Percentiles rank a stretch among this genome's conserved stretches.
Conservation (phyloP, 495 filamentous ascomycete species). For the Penicillium psychrofluorescens region DNA sequence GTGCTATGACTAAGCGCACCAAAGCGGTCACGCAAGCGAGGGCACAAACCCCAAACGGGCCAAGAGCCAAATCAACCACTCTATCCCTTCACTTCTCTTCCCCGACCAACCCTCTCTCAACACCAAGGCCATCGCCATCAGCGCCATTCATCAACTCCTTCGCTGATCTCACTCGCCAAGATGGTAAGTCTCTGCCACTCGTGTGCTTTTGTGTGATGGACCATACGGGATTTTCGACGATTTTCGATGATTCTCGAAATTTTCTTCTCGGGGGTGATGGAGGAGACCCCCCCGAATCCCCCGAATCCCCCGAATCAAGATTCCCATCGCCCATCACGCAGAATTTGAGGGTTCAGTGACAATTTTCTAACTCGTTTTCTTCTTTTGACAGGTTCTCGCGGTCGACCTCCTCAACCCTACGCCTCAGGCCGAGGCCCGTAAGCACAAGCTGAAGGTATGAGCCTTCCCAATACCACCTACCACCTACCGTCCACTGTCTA, state of each 20-base stretch:
- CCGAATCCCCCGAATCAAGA: too few relatives aligned
- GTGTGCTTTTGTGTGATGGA: background rate
- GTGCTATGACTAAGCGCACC: background rate
- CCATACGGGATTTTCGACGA: background rate
- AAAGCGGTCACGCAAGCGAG: slow-evolving; percentile 26
- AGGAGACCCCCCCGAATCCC: too few relatives aligned
- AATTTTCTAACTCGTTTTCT: background rate
- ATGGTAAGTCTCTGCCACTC: slow-evolving; percentile 30
- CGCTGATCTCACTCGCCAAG: slow-evolving; percentile 45
- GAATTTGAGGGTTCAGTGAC: too few relatives aligned
- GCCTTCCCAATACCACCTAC: background rate
- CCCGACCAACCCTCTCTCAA: slow-evolving; percentile 29
- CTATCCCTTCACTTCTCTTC: slow-evolving; percentile 32
- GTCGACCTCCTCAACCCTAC: slow-evolving; percentile 99
- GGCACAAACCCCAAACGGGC: slow-evolving; percentile 33
- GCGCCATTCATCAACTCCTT: slow-evolving; percentile 40
- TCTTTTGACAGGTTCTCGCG: slow-evolving; percentile 81
- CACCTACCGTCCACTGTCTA: background rate
- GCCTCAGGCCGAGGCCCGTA: slow-evolving; percentile 89
- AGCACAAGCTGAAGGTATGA: slow-evolving; percentile 99
- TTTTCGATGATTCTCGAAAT: background rate
- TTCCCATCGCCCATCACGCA: too few relatives aligned
- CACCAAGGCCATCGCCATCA: slow-evolving; percentile 43
- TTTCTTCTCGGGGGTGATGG: background rate
- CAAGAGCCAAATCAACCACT: slow-evolving; percentile 6